These are phyloP conservation scores for Mimosa pudica DNA, from an alignment of 306 rosid species.

Conservation along the genomic window DNA sequence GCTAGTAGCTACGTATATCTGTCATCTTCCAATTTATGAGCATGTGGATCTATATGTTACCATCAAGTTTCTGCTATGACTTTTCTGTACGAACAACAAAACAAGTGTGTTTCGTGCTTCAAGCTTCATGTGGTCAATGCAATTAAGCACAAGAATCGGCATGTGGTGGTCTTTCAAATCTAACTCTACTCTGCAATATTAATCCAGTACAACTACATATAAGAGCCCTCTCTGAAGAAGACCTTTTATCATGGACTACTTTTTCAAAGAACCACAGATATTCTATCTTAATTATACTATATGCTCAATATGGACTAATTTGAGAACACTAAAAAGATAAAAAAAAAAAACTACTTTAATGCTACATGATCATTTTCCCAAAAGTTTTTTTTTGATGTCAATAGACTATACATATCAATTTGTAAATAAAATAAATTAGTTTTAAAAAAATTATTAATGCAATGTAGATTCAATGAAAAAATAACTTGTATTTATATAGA, in stretches of 20 bases:
- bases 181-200: conserved; percentile 15
- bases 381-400: no score
- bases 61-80: not conserved
- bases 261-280: not conserved
- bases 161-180: conserved; percentile 8
- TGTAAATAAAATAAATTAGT: no score
- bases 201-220: not conserved
- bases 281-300: not conserved
- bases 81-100: conserved; percentile 22
- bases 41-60: conserved; percentile 14
- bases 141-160: conserved; percentile 26
- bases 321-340: no score
- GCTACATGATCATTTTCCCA: no score
- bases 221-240: not conserved
- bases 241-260: not conserved
- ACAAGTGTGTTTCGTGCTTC: not conserved
- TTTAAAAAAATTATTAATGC: no score
- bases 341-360: no score
- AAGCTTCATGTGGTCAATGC: conserved; percentile 11
- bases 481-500: no score
- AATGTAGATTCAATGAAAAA: no score
- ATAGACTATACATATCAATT: no score
- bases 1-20: not conserved
- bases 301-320: no score
- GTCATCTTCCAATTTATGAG: not conserved